Conservation (phyloP, 768 basidiomycete species). For the Suillus paluster region DNA sequence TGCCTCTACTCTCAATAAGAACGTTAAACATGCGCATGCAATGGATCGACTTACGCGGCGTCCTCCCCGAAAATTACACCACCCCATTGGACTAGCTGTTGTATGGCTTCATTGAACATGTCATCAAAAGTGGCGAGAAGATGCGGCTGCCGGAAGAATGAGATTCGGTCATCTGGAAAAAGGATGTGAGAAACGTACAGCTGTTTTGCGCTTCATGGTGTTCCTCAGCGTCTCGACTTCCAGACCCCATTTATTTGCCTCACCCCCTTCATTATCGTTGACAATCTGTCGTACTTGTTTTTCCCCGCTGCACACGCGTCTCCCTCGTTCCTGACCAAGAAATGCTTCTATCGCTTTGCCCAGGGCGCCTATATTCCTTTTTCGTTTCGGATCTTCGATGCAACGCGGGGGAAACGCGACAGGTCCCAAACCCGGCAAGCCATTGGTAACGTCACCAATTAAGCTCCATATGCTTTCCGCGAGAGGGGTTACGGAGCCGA, state of each 20-base stretch:
- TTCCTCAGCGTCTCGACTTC: conserved; percentile 62
- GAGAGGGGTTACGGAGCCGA: conserved; percentile 43
- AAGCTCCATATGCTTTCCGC: conserved; percentile 49
- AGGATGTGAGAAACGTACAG: conserved; percentile 43
- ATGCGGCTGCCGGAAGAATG: conserved; percentile 48
- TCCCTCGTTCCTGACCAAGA: conserved; percentile 66
- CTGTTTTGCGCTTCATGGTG: conserved; percentile 57
- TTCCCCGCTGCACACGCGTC: conserved; percentile 64
- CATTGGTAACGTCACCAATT: conserved; percentile 57
- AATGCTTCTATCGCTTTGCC: conserved; percentile 73
- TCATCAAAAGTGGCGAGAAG: conserved; percentile 67
- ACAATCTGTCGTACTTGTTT: conserved; percentile 25
- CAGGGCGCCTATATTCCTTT: conserved; percentile 70
- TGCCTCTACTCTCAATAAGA: conserved; percentile 52
- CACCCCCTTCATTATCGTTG: conserved; percentile 59
- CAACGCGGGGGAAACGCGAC: conserved; percentile 79
- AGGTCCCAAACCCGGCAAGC: conserved; percentile 77
- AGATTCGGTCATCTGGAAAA: conserved; percentile 17
- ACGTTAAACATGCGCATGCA: conserved; percentile 19
- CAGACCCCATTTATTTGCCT: conserved; percentile 79
- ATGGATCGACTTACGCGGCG: conserved; percentile 54
- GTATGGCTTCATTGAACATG: conserved; percentile 78
- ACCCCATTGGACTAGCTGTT: conserved; percentile 75
- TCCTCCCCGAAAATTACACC: conserved; percentile 71
- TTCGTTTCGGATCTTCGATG: conserved; percentile 76